Evolutionary conservation across 768 basidiomycete species (phyloP).

Genomic region (Clitopilus passeckerianus): DNA sequence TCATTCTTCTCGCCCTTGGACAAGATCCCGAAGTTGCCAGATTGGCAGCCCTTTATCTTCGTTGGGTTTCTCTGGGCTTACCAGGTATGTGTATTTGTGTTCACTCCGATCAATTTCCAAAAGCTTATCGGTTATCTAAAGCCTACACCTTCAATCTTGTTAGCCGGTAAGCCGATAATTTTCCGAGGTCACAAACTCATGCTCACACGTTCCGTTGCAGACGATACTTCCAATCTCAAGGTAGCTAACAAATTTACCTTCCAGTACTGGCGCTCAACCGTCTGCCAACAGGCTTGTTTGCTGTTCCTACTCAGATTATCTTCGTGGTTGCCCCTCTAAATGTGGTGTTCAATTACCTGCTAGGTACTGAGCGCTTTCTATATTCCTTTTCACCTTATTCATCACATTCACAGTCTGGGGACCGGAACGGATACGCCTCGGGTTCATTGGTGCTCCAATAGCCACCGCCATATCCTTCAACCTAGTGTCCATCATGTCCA

Average conservation of each 20-base stretch:
- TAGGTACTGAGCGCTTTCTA: constrained; percentile 47
- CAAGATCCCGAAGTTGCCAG: constrained; percentile 84
- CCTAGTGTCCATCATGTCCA: constrained; percentile 61
- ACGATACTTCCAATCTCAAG: constrained; percentile 83
- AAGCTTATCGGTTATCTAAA: constrained; percentile 10
- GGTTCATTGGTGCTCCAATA: constrained; percentile 90
- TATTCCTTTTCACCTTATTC: neutral
- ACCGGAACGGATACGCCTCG: constrained; percentile 69
- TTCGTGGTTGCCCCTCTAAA: constrained; percentile 84
- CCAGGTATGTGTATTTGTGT: constrained; percentile 39
- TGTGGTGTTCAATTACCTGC: constrained; percentile 71
- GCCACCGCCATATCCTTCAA: constrained; percentile 89
- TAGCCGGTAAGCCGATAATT: constrained; percentile 28
- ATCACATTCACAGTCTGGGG: constrained; percentile 62
- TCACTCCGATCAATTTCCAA: neutral
- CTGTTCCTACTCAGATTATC: constrained; percentile 80
- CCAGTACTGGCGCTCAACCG: neutral
- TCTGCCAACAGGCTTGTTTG: constrained; percentile 57
- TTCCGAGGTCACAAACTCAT: neutral
- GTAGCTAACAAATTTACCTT: constrained; percentile 22
- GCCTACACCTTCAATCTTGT: constrained; percentile 50
- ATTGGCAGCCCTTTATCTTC: constrained; percentile 73
- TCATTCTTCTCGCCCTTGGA: constrained; percentile 65
- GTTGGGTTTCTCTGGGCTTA: constrained; percentile 71
- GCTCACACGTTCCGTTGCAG: constrained; percentile 20